A percentile compares a stretch with the other conserved stretches of the same genome.
Conservation (phyloP, 768 basidiomycete genomes). For the Cubamyces lactineus region DNA sequence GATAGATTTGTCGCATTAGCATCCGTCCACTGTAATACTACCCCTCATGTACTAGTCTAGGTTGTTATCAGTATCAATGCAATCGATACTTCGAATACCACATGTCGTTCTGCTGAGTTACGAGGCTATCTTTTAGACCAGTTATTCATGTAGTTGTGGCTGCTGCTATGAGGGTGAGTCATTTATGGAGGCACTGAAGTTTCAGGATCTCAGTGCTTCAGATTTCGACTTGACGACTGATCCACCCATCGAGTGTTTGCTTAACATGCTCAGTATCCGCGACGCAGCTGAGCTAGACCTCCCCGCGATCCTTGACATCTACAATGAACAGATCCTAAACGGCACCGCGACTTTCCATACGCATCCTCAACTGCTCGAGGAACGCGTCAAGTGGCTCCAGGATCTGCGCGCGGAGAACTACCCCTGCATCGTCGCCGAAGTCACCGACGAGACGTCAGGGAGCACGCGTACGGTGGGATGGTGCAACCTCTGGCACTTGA, state of each 20-base stretch:
- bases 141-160: no score
- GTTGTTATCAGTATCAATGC: conserved; percentile 9
- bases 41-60: conserved; percentile 15
- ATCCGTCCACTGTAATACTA: conserved; percentile 22
- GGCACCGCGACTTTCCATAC: conserved; percentile 22
- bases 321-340: conserved; percentile 19
- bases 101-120: neutral
- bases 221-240: no score
- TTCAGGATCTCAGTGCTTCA: no score
- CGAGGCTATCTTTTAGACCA: no score
- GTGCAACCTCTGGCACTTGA: conserved; percentile 18
- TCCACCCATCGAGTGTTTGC: no score
- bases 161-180: no score
- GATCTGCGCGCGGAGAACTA: conserved; percentile 6
- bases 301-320: conserved; percentile 16
- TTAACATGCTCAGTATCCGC: conserved; percentile 11
- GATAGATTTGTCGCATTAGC: conserved; percentile 25
- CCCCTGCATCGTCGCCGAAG: conserved; percentile 21
- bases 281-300: conserved; percentile 3
- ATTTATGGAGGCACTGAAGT: no score
- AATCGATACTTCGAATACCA: neutral
- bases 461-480: conserved; percentile 10
- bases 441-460: neutral
- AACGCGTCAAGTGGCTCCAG: conserved; percentile 8
- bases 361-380: neutral